Evolutionary conservation across 345 rosid species (phyloP).

Genomic region (Boechera retrofracta): DNA sequence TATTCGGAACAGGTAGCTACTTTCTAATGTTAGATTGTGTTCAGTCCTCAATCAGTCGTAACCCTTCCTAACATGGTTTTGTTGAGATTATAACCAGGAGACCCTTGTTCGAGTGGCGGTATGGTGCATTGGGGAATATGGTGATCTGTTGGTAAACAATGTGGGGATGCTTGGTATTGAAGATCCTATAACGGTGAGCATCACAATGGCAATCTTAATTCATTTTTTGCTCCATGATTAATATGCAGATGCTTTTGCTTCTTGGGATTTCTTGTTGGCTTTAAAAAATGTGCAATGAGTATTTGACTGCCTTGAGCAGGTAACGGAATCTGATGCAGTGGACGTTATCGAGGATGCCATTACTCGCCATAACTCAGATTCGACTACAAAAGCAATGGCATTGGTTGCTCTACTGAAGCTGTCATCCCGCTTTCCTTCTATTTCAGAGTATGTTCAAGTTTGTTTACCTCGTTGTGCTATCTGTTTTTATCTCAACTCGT

Average conservation of each 20-base stretch:
- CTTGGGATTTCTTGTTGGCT: slow-evolving; percentile 18
- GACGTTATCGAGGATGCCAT: slow-evolving; percentile 78
- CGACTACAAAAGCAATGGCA: slow-evolving; percentile 90
- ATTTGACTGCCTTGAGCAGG: slow-evolving; percentile 58
- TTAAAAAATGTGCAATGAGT: slow-evolving; percentile 26
- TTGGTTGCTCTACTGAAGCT: slow-evolving; percentile 84
- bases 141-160: slow-evolving; percentile 90
- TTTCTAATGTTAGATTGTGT: slow-evolving; percentile 31
- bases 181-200: slow-evolving; percentile 87
- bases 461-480: slow-evolving; percentile 9
- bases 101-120: slow-evolving; percentile 92
- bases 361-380: slow-evolving; percentile 70
- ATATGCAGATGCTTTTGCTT: slow-evolving; percentile 20
- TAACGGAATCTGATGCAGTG: slow-evolving; percentile 89
- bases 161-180: slow-evolving; percentile 86
- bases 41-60: slow-evolving; percentile 16
- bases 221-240: slow-evolving; percentile 12
- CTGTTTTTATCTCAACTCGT: slow-evolving; percentile 31
- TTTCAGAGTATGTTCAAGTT: slow-evolving; percentile 72
- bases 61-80: slow-evolving; percentile 31
- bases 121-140: slow-evolving; percentile 99
- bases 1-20: slow-evolving; percentile 81
- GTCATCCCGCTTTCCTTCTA: slow-evolving; percentile 93
- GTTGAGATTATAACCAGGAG: slow-evolving; percentile 62
- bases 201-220: slow-evolving; percentile 22